Base-by-base conservation (phyloP, 2,329 filamentous ascomycete species). In the Dothideomycetes sp. region DNA sequence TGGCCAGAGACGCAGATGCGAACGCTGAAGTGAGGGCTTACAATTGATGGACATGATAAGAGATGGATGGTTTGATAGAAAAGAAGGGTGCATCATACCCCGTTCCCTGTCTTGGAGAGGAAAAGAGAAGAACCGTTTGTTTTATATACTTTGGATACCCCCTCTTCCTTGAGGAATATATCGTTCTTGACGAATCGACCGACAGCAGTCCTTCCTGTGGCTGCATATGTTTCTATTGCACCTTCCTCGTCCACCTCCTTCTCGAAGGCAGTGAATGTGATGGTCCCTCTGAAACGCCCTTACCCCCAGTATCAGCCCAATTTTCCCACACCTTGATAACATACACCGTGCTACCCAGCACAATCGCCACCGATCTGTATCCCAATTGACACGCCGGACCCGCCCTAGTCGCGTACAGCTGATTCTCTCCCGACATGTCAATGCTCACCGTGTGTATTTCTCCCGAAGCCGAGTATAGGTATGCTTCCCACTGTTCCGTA, bases 1-100 rank as follows among this genome's bases (percentile, higher is more conserved):
- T 73, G 33, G 69, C 70, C 11, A 70, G 84, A 40, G 78, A 87
- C 47, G 76, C 80, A 7, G 84, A 93, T 57, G 69, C 71, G 30
- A 73, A 66, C 12, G 68, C 69, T 1, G 64, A 76, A 50, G 65
- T 72, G 24, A 66, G 75, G 53, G 70, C 63, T 43, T 80, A 37
- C 27, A 35, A 41, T 24, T 41, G 39, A 41, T 9, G 2, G 18
- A 12, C n/a, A 22, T 5, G 12, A 19, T n/a, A 27, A 8, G 33
- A 36, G 33, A 9, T 8, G 33, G 16, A 25, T 24, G n/a, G n/a
- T n/a, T n/a, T n/a, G n/a, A n/a, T n/a, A n/a, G n/a, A n/a, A n/a
- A n/a, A n/a, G n/a, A n/a, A n/a, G n/a, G n/a, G n/a, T n/a, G n/a
- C n/a, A n/a, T n/a, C n/a, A n/a, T n/a, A n/a, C n/a, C n/a, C n/a